Evolutionary conservation across 192 early-diverging fungal genomes (phyloP).

Genomic region (Physocladia obscura): DNA sequence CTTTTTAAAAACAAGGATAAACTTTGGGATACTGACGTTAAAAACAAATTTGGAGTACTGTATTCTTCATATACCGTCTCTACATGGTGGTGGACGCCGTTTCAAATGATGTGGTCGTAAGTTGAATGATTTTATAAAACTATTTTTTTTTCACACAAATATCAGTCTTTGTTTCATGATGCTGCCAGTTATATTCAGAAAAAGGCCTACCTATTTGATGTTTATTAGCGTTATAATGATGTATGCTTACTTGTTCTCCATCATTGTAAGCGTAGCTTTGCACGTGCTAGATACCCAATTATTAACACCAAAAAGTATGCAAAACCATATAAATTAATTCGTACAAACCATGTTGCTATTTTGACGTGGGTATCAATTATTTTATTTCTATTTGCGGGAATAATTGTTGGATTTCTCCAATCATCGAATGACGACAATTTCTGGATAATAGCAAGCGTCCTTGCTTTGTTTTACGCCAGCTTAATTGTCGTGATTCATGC

Average conservation of each 20-base stretch:
- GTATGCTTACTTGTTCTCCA: slow-evolving; percentile 14
- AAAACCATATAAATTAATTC: neutral
- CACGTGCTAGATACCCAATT: neutral
- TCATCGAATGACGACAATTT: neutral
- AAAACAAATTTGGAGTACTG: neutral
- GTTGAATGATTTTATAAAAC: neutral
- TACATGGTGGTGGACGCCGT: slow-evolving; percentile 19
- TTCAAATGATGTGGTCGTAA: slow-evolving; percentile 22
- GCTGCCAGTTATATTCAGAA: slow-evolving; percentile 11
- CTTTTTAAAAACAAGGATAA: neutral
- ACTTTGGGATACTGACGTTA: neutral
- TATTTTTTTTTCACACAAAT: neutral
- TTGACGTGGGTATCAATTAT: slow-evolving; percentile 20
- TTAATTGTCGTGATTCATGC: neutral
- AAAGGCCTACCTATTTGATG: slow-evolving; percentile 12
- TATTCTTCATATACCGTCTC: neutral
- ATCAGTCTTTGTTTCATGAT: slow-evolving; percentile 17
- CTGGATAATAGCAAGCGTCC: slow-evolving; percentile 4
- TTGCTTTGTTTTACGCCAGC: slow-evolving; percentile 8
- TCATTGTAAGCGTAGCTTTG: neutral
- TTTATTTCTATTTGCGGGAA: slow-evolving; percentile 19
- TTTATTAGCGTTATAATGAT: slow-evolving; percentile 17
- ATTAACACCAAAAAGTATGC: neutral
- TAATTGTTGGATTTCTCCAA: slow-evolving; percentile 12
- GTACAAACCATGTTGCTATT: slow-evolving; percentile 19